Percentiles rank a stretch among this genome's conserved stretches.
These are phyloP conservation scores for Wickerhamiella azymoides DNA, from an alignment of 805 yeast genomes.

Conservation along the genomic window DNA sequence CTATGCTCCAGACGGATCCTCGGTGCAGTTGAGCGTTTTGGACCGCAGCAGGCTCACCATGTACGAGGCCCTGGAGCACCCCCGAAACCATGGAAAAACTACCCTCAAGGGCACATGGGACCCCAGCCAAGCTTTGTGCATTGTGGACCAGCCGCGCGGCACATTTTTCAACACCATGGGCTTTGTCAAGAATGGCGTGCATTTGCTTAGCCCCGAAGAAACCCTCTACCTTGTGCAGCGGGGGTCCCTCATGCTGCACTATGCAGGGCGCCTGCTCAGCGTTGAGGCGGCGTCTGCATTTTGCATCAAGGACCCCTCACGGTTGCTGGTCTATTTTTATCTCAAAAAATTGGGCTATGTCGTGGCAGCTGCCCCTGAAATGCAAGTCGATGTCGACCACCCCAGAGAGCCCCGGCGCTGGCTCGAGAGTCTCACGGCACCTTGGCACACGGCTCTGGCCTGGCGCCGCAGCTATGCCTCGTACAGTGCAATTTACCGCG, in stretches of 20 bases:
- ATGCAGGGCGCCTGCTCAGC: constrained; percentile 33
- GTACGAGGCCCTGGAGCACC: constrained; percentile 46
- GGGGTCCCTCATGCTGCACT: constrained; percentile 43
- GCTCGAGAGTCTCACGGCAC: background rate
- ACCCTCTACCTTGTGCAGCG: constrained; percentile 67
- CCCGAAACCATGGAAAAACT: constrained; percentile 31
- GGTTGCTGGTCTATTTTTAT: constrained; percentile 47
- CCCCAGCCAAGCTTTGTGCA: constrained; percentile 24
- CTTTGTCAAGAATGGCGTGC: constrained; percentile 33
- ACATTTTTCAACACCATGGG: constrained; percentile 67
- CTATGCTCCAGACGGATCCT: constrained; percentile 68
- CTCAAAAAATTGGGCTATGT: constrained; percentile 69
- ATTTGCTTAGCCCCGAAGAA: constrained; percentile 52
- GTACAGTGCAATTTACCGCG: constrained; percentile 13
- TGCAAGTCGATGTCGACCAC: background rate
- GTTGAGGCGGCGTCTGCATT: constrained; percentile 51
- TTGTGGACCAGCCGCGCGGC: constrained; percentile 46
- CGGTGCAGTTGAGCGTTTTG: constrained; percentile 35
- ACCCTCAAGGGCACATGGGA: constrained; percentile 39
- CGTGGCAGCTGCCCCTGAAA: constrained; percentile 26
- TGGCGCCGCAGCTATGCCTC: constrained; percentile 16
- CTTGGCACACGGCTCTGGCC: constrained; percentile 10
- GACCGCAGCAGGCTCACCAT: constrained; percentile 48
- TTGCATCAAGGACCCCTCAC: constrained; percentile 23
- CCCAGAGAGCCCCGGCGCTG: background rate